Conservation (phyloP, 1,284 basidiomycete species). For the Naganishia sp. region DNA sequence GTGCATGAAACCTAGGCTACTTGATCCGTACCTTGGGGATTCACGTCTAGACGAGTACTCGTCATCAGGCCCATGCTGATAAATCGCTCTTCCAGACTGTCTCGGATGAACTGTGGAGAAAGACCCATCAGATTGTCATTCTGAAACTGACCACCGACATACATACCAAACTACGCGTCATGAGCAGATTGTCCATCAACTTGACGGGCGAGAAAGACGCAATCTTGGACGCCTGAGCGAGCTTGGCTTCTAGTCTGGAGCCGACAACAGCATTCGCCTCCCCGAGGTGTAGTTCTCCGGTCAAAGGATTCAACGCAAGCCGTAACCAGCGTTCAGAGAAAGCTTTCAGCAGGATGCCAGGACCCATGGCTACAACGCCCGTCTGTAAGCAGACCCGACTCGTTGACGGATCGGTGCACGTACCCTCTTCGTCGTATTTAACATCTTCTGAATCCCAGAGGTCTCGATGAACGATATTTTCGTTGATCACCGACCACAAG, state of each 20-base stretch:
- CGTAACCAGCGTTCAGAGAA: constrained; percentile 18
- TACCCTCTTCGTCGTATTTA: constrained; percentile 18
- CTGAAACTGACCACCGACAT: too few relatives aligned
- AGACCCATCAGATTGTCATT: background rate
- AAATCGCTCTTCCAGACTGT: constrained; percentile 23
- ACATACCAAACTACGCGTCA: constrained; percentile 20
- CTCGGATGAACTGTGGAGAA: constrained; percentile 11
- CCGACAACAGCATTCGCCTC: constrained; percentile 24
- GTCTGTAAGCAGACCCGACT: background rate
- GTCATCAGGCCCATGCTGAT: constrained; percentile 22
- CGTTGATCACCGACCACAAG: constrained; percentile 4
- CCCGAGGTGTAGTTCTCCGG: constrained; percentile 6
- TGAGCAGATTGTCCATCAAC: constrained; percentile 18
- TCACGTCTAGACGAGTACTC: constrained; percentile 20
- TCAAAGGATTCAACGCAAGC: constrained; percentile 16
- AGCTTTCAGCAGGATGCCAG: constrained; percentile 19
- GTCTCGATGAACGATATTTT: constrained; percentile 11
- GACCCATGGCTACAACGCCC: background rate
- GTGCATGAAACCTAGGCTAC: too few relatives aligned
- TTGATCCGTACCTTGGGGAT: constrained; percentile 10
- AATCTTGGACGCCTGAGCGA: constrained; percentile 24
- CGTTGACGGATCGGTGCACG: background rate
- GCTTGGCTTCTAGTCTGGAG: constrained; percentile 11
- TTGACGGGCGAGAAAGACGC: constrained; percentile 11
- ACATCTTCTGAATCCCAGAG: constrained; percentile 14